These are phyloP conservation scores for Cyamopsis tetragonoloba DNA, from an alignment of 306 rosid genomes.

Conservation along the genomic window DNA sequence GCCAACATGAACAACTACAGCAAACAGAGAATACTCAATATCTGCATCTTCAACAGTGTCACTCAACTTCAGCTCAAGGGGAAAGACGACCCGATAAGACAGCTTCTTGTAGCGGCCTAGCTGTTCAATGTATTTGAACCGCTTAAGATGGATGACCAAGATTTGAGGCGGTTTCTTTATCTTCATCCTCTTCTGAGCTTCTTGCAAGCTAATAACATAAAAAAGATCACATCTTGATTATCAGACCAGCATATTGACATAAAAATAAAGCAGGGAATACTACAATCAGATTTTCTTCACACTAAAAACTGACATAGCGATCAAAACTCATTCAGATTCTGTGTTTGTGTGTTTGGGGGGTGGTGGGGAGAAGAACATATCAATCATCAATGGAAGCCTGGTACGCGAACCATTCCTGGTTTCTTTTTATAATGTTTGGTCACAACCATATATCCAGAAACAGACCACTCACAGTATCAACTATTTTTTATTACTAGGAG, in stretches of 20 bases:
- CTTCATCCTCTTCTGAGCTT: constrained; percentile 96
- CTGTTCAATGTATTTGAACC: constrained; percentile 88
- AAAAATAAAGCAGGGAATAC: neutral
- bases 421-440: neutral
- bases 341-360: too few species aligned
- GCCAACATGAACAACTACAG: constrained; percentile 93
- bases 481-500: neutral
- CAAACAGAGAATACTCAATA: constrained; percentile 81
- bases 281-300: neutral
- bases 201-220: constrained; percentile 68
- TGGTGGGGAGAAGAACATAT: neutral
- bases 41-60: constrained; percentile 81
- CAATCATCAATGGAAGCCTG: neutral
- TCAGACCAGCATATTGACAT: neutral
- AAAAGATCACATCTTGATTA: neutral
- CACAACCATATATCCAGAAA: neutral
- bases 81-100: constrained; percentile 83
- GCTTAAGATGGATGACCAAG: constrained; percentile 86
- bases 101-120: constrained; percentile 88
- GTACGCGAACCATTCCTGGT: neutral
- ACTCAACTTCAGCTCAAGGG: constrained; percentile 82
- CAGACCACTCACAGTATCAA: neutral
- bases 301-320: neutral
- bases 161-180: constrained; percentile 88
- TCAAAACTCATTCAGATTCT: neutral